phyloP scores from a whole-genome alignment of 1,284 basidiomycete species.

The Coniferiporia sulphurascens region DNA sequence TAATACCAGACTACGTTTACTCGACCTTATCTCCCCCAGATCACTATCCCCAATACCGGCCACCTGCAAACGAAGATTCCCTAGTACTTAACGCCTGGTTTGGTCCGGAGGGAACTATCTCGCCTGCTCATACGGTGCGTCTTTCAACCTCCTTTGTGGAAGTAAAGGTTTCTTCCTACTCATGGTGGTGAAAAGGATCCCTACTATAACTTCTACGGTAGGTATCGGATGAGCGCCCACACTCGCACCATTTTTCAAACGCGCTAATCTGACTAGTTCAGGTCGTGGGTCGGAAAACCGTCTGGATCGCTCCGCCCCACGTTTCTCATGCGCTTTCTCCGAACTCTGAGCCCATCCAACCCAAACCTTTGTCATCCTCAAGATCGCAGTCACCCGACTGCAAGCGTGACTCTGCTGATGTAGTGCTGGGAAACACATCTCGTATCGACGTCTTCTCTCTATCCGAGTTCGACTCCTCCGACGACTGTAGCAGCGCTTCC shows the following conservation, averaged over 20 bases:
- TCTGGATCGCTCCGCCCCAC: constrained; percentile 87
- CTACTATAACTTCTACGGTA: constrained; percentile 89
- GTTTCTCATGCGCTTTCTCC: constrained; percentile 47
- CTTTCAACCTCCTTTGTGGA: constrained; percentile 14
- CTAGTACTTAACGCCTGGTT: constrained; percentile 86
- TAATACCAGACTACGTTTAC: constrained; percentile 86
- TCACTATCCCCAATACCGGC: constrained; percentile 49
- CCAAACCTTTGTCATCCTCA: constrained; percentile 3
- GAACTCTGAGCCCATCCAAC: constrained; percentile 36
- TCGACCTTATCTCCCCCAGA: constrained; percentile 47
- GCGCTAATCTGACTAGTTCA: constrained; percentile 53
- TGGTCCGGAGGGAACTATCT: constrained; percentile 71
- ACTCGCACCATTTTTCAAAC: constrained; percentile 10
- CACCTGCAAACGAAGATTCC: constrained; percentile 66
- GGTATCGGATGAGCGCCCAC: constrained; percentile 16
- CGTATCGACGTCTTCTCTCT: constrained; percentile 59
- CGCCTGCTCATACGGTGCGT: constrained; percentile 89
- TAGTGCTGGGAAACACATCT: constrained; percentile 62
- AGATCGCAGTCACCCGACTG: constrained; percentile 30
- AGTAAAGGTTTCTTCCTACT: constrained; percentile 8
- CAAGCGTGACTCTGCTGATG: constrained; percentile 34
- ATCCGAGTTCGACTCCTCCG: constrained; percentile 23
- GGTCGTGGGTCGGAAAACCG: constrained; percentile 81
- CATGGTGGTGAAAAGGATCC: constrained; percentile 68
- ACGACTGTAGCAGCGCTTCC: constrained; percentile 27